Conservation (phyloP, 495 filamentous ascomycete genomes). For the Xylaria palmicola region DNA sequence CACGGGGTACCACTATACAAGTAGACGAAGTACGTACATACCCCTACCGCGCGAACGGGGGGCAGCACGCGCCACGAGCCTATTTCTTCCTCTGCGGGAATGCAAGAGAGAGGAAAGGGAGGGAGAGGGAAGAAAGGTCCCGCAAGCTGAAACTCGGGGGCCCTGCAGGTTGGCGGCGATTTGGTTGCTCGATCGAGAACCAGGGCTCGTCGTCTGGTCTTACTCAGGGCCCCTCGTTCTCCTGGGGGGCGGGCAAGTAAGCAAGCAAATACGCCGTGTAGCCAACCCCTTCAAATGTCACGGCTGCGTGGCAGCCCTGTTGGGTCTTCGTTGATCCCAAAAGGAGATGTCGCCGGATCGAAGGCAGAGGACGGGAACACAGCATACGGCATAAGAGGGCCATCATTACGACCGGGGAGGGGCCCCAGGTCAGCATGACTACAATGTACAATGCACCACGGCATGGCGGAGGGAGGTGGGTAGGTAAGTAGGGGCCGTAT, state of each 20-base stretch:
- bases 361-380: not conserved
- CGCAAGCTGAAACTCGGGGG: conserved; percentile 15
- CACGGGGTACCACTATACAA: too few species aligned
- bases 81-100: too few species aligned
- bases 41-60: too few species aligned
- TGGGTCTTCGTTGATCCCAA: not conserved
- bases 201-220: conserved; percentile 8
- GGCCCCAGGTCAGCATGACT: not conserved
- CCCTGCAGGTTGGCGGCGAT: not conserved
- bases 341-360: not conserved
- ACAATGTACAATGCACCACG: not conserved
- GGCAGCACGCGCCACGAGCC: conserved; percentile 3
- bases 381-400: not conserved
- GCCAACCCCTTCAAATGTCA: not conserved
- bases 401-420: not conserved
- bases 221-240: not conserved
- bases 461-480: too few species aligned
- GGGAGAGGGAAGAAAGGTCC: not conserved
- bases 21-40: too few species aligned
- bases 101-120: too few species aligned
- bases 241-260: conserved; percentile 7
- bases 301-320: not conserved
- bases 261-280: conserved; percentile 6
- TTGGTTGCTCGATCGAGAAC: conserved; percentile 11
- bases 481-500: too few species aligned